Conservation (phyloP, 2,329 filamentous ascomycete genomes). For the Monilinia fructicola region DNA sequence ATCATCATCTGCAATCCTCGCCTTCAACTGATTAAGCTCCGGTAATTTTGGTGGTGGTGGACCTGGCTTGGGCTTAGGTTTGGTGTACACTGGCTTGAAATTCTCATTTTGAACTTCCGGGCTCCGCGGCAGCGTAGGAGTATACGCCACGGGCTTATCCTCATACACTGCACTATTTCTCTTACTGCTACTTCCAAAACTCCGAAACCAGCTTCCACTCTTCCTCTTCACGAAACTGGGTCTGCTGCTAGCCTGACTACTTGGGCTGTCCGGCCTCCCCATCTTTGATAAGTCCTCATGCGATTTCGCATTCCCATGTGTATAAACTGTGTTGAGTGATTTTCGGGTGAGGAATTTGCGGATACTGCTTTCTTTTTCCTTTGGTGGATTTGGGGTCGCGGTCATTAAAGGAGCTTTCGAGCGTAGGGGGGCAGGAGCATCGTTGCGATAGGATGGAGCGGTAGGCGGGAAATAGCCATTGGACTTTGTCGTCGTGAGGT, state of each 20-base stretch:
- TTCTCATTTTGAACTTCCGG: slow-evolving; percentile 28
- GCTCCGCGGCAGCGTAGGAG: slow-evolving; percentile 7
- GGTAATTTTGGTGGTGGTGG: slow-evolving; percentile 41
- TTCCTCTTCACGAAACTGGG: slow-evolving; percentile 34
- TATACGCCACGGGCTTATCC: slow-evolving; percentile 7
- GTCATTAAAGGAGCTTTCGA: slow-evolving; percentile 10
- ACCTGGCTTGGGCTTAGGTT: slow-evolving; percentile 30
- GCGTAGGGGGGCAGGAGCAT: background rate
- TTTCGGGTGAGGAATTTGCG: slow-evolving; percentile 42
- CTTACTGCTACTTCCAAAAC: slow-evolving; percentile 33
- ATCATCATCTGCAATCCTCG: slow-evolving; percentile 36
- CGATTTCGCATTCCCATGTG: slow-evolving; percentile 34
- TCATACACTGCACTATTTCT: slow-evolving; percentile 34
- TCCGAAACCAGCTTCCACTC: slow-evolving; percentile 39
- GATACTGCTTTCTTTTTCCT: slow-evolving; percentile 41
- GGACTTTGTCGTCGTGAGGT: slow-evolving; percentile 6
- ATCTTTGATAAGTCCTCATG: slow-evolving; percentile 35
- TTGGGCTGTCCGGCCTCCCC: slow-evolving; percentile 37
- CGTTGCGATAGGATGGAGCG: background rate
- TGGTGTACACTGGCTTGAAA: slow-evolving; percentile 28
- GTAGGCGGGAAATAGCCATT: slow-evolving; percentile 11
- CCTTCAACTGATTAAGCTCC: slow-evolving; percentile 40
- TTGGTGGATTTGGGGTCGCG: slow-evolving; percentile 30
- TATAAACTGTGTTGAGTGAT: slow-evolving; percentile 41
- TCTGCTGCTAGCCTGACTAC: slow-evolving; percentile 33